phyloP scores from a whole-genome alignment of 176 grass and related monocot genomes.

The Triticum turgidum region DNA sequence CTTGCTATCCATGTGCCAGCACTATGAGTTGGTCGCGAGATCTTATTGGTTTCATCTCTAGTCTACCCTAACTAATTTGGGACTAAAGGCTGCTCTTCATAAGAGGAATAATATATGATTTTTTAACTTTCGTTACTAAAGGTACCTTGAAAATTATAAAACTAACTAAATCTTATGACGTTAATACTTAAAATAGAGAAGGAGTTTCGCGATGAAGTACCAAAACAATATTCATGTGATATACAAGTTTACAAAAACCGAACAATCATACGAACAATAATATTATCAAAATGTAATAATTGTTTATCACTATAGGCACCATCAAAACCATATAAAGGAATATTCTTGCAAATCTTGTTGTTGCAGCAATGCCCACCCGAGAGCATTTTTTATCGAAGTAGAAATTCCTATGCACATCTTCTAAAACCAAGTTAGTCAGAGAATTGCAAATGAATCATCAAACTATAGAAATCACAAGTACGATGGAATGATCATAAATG shows the following conservation, averaged over 20 bases:
- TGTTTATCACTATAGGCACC: background rate
- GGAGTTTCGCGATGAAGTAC: background rate
- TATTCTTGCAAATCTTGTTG: conserved; percentile 1
- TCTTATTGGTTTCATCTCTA: too few species aligned
- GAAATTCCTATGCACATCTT: background rate
- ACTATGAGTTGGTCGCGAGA: too few species aligned
- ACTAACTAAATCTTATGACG: background rate
- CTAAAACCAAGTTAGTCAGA: background rate
- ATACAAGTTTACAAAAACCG: background rate
- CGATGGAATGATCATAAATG: background rate
- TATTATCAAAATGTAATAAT: background rate
- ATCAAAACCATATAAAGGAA: background rate
- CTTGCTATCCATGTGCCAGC: too few species aligned
- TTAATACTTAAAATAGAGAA: background rate
- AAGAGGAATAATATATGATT: background rate
- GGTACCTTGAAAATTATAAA: background rate
- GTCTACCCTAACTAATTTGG: too few species aligned
- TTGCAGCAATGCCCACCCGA: background rate
- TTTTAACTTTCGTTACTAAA: background rate
- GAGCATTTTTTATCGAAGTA: background rate
- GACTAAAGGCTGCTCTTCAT: background rate
- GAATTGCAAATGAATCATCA: background rate
- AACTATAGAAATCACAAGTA: background rate
- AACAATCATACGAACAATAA: background rate
- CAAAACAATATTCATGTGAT: background rate